Conservation (phyloP, 441 rosid genomes). For the Daphne laureola region DNA sequence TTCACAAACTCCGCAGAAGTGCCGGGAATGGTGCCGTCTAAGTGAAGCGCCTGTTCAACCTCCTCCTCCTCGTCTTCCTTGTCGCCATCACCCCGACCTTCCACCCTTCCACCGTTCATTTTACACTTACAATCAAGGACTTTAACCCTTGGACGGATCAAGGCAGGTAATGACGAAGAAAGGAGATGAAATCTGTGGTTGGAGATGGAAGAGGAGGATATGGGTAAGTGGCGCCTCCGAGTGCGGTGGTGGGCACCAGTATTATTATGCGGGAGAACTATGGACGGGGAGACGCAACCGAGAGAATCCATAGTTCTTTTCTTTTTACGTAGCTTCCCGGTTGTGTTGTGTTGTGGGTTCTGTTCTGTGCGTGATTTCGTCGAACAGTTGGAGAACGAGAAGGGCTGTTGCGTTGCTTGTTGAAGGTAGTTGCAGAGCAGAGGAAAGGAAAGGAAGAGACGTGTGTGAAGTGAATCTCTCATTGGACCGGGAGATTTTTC, state of each 20-base stretch:
- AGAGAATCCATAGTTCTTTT: slow-evolving; percentile 52
- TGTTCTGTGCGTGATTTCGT: background rate
- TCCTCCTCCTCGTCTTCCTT: slow-evolving; percentile 49
- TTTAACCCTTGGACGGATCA: slow-evolving; percentile 22
- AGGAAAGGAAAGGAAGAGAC: slow-evolving; percentile 7
- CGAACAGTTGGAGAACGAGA: slow-evolving; percentile 6
- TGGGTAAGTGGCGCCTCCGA: slow-evolving; percentile 19
- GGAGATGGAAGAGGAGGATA: slow-evolving; percentile 24
- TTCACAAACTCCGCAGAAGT: slow-evolving; percentile 76
- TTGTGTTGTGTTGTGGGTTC: too few relatives aligned
- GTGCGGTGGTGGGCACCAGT: slow-evolving; percentile 25
- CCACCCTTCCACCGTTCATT: slow-evolving; percentile 23
- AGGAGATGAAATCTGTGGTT: slow-evolving; percentile 21
- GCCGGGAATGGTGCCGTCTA: slow-evolving; percentile 91
- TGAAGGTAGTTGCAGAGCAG: slow-evolving; percentile 9
- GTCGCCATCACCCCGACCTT: slow-evolving; percentile 24
- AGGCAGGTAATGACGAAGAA: slow-evolving; percentile 20
- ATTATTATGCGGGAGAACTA: slow-evolving; percentile 57
- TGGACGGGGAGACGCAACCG: slow-evolving; percentile 53
- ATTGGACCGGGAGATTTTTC: slow-evolving; percentile 25
- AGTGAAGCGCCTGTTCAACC: slow-evolving; percentile 74
- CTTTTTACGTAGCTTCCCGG: too few relatives aligned
- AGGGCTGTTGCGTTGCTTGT: slow-evolving; percentile 36
- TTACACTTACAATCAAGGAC: slow-evolving; percentile 41
- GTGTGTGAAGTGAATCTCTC: slow-evolving; percentile 22